These are phyloP conservation scores for Myxozyma mucilagina DNA, from an alignment of 805 yeast species.

Conservation along the genomic window DNA sequence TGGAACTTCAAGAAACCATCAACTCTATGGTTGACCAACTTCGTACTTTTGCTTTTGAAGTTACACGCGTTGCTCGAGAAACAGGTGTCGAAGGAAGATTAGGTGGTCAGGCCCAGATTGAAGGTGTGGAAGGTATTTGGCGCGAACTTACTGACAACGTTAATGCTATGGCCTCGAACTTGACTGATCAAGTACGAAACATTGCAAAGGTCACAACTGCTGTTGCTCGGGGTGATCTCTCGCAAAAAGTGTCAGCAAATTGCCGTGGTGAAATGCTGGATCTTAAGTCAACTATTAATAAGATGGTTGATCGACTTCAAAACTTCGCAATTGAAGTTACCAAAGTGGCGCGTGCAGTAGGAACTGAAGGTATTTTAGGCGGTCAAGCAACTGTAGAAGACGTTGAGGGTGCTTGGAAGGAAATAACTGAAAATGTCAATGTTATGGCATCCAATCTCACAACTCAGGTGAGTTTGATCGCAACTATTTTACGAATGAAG, in stretches of 20 bases:
- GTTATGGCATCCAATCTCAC: conserved; percentile 87
- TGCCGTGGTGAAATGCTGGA: conserved; percentile 80
- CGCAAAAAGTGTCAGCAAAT: conserved; percentile 82
- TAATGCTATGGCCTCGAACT: conserved; percentile 85
- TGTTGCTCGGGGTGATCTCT: conserved; percentile 78
- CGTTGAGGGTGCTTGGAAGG: conserved; percentile 86
- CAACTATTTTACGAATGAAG: not conserved
- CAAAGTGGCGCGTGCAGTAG: conserved; percentile 82
- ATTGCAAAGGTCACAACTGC: conserved; percentile 88
- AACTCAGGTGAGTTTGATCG: conserved; percentile 49
- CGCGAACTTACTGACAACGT: conserved; percentile 82
- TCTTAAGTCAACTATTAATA: conserved; percentile 79
- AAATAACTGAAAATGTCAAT: conserved; percentile 78
- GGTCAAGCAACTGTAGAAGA: conserved; percentile 82
- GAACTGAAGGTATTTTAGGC: conserved; percentile 84
- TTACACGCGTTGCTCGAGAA: conserved; percentile 81
- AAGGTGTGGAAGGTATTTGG: conserved; percentile 85
- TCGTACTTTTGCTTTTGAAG: conserved; percentile 80
- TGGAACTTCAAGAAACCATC: conserved; percentile 81
- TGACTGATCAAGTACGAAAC: conserved; percentile 84
- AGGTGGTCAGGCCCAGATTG: conserved; percentile 84
- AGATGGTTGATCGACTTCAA: conserved; percentile 83
- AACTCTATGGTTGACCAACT: conserved; percentile 88
- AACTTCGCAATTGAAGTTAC: conserved; percentile 83
- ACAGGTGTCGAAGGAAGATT: conserved; percentile 87